Evolutionary conservation across 108 stramenopile genomes (phyloP), one percentile per base, ranked within the genome.

Genomic region (Skeletonema menzelii): DNA sequence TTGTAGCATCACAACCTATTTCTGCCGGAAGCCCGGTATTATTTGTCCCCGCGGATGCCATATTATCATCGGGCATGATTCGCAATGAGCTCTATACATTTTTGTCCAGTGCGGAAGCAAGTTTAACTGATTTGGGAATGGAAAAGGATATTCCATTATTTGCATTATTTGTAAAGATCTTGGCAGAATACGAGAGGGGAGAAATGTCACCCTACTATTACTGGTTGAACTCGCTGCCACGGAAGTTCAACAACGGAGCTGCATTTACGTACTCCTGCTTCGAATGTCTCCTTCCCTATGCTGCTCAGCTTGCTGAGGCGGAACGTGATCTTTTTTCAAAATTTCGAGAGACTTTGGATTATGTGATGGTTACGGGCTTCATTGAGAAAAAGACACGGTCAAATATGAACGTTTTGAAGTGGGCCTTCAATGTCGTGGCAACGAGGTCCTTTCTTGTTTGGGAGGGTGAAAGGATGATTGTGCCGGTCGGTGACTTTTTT

Each of bases 401-500:
- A 5, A 64, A 82, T 37, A 70, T 31, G 17, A 56, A 69, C 13
- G 63, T 75, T 12, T 19, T 70, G 15, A 71, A 72, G 61, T 75
- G 75, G 75, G 69, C 61, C 12, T 75, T 64, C 37, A 68, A 57
- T 27, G 69, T 64, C 0, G 75, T 27, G 63, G 57, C 26, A 34
- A 80, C 79, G 2, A 42, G 79, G 24, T 73, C 49, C 24, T 63
- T 63, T 27, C 68, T 63, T 35, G 74, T 75, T 24, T 58, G 56
- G 13, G 56, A 40, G 19, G 59, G 82, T 12, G 82, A 83, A 34
- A 70, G 77, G 34, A 56, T 75, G 24, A 84, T 87, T 38, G 73
- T 82, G 32, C 86, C 86, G 26, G 71, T 87, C 69, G 86, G 58
- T 10, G 86, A 87, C 62, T 81, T 81, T 82, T 80, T 88, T 72